phyloP scores from a whole-genome alignment of 768 basidiomycete species.

The Kondoa subrosea region DNA sequence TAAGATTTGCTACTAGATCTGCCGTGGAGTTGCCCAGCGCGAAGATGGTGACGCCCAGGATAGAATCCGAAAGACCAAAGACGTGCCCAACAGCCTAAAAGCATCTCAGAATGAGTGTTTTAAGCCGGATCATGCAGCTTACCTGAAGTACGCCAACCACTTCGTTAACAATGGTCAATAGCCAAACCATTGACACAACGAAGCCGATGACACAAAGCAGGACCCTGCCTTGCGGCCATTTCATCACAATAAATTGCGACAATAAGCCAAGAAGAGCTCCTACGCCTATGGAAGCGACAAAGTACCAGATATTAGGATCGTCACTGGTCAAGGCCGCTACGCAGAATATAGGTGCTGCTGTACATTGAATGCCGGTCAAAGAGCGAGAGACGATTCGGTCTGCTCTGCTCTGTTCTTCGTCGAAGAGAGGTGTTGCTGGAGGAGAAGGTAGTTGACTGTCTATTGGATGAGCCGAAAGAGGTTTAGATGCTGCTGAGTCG shows the following conservation, averaged over 20 bases:
- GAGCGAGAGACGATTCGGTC: slow-evolving; percentile 40
- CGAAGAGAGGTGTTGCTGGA: not conserved
- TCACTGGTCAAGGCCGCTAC: slow-evolving; percentile 37
- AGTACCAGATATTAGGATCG: slow-evolving; percentile 35
- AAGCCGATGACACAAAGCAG: slow-evolving; percentile 80
- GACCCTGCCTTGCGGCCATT: slow-evolving; percentile 41
- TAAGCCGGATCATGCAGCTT: not conserved
- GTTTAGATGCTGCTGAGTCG: slow-evolving; percentile 2
- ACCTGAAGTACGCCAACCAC: slow-evolving; percentile 82
- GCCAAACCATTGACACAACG: slow-evolving; percentile 80
- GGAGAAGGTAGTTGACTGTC: not conserved
- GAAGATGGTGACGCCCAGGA: slow-evolving; percentile 90
- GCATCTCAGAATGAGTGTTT: not conserved
- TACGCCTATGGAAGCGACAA: slow-evolving; percentile 42
- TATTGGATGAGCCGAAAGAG: slow-evolving; percentile 18
- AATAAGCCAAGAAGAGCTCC: slow-evolving; percentile 36
- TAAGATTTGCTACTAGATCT: slow-evolving; percentile 91
- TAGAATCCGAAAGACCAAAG: slow-evolving; percentile 88
- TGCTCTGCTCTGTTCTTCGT: slow-evolving; percentile 13
- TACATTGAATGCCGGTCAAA: slow-evolving; percentile 68
- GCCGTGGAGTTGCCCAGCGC: slow-evolving; percentile 91
- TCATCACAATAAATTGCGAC: slow-evolving; percentile 47
- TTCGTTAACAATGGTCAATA: slow-evolving; percentile 94
- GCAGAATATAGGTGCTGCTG: slow-evolving; percentile 63
- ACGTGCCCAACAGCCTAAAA: slow-evolving; percentile 78